Percentiles rank a stretch among this genome's conserved stretches.
phyloP scores from a whole-genome alignment of 345 rosid genomes.

The Melaleuca quinquenervia region DNA sequence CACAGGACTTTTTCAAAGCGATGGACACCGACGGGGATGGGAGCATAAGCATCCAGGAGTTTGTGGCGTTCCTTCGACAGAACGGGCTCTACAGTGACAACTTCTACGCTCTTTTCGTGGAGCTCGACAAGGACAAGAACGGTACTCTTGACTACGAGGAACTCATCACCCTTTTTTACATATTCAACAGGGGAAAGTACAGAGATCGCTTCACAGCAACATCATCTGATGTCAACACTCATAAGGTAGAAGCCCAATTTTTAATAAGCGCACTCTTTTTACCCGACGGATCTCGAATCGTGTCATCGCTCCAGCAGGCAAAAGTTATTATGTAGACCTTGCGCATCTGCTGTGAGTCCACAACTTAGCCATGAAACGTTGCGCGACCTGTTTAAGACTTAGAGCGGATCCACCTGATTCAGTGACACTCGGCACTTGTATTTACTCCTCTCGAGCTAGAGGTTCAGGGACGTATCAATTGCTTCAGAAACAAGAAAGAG shows the following conservation, averaged over 20 bases:
- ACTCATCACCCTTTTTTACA: background rate
- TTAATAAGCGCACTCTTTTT: background rate
- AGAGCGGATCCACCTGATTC: background rate
- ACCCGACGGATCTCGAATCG: background rate
- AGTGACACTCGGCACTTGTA: background rate
- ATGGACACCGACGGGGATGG: background rate
- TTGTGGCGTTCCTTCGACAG: background rate
- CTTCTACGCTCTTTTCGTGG: fast-evolving
- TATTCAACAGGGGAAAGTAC: background rate
- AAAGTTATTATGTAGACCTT: background rate
- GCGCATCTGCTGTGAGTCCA: background rate
- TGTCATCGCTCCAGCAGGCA: background rate
- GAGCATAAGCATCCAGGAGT: background rate
- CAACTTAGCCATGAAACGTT: background rate
- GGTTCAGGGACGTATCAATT: background rate
- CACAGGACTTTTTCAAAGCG: background rate
- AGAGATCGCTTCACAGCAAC: background rate
- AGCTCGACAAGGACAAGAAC: background rate
- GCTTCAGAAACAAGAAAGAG: too few species aligned
- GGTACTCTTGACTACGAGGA: background rate
- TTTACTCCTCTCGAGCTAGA: background rate
- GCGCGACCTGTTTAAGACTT: background rate
- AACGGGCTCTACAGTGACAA: background rate
- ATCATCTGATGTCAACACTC: background rate
- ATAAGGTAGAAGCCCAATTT: background rate